Conservation (phyloP, 352 stramenopile species). For the Phytophthora nicotianae region DNA sequence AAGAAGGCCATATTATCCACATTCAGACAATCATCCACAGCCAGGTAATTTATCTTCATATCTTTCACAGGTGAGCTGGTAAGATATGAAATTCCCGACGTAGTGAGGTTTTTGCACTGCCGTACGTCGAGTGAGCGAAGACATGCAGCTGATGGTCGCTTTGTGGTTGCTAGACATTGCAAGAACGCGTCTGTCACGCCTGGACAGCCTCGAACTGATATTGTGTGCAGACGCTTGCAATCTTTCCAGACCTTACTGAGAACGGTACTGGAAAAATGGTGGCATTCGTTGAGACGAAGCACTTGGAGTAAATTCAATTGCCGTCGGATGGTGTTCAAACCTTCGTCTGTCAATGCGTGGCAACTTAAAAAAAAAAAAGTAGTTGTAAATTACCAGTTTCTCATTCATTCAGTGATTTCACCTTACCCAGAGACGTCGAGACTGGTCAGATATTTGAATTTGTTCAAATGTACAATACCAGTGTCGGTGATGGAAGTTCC, state of each 20-base stretch:
- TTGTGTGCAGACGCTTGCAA: slow-evolving; percentile 53
- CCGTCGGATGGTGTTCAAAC: slow-evolving; percentile 47
- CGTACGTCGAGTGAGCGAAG: slow-evolving; percentile 54
- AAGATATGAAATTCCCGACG: slow-evolving; percentile 61
- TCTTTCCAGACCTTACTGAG: slow-evolving; percentile 64
- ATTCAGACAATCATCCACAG: slow-evolving; percentile 57
- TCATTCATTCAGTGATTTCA: background rate
- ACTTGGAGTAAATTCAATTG: slow-evolving; percentile 52
- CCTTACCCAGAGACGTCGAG: slow-evolving; percentile 40
- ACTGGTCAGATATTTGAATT: slow-evolving; percentile 34
- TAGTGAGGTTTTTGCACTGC: slow-evolving; percentile 69
- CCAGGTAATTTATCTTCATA: slow-evolving; percentile 30
- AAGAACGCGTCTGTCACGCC: slow-evolving; percentile 63
- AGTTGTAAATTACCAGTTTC: background rate
- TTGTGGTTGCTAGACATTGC: slow-evolving; percentile 58
- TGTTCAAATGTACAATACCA: slow-evolving; percentile 25
- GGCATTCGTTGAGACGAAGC: slow-evolving; percentile 62
- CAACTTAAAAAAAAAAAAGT: slow-evolving; percentile 32
- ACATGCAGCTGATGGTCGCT: slow-evolving; percentile 29
- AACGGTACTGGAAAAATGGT: slow-evolving; percentile 57
- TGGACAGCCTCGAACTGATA: slow-evolving; percentile 48
- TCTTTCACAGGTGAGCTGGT: slow-evolving; percentile 40
- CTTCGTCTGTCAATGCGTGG: slow-evolving; percentile 57
- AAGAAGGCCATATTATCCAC: slow-evolving; percentile 82
- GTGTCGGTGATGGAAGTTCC: slow-evolving; percentile 38